Evolutionary conservation across 345 rosid species (phyloP).

Genomic region (Gynandropsis gynandra): DNA sequence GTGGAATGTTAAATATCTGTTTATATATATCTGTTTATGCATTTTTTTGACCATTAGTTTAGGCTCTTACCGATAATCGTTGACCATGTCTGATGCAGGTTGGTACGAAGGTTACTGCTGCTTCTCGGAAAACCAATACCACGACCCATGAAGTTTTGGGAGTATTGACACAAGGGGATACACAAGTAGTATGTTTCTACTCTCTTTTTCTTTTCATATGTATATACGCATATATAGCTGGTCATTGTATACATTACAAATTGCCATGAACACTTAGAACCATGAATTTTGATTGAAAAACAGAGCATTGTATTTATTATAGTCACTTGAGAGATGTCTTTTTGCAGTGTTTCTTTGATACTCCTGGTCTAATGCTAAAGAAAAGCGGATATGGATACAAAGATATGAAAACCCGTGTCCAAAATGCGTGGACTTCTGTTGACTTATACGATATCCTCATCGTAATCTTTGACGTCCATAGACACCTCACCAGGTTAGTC

Average conservation of each 20-base stretch:
- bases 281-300: too few relatives aligned
- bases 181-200: constrained; percentile 62
- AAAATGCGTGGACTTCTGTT: constrained; percentile 77
- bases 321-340: neutral
- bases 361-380: constrained; percentile 75
- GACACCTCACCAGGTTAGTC: constrained; percentile 77
- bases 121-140: constrained; percentile 92
- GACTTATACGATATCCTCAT: constrained; percentile 74
- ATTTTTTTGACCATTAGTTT: too few relatives aligned
- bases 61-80: neutral
- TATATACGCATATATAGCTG: neutral
- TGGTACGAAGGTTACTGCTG: constrained; percentile 91
- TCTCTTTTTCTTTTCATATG: neutral
- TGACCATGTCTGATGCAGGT: constrained; percentile 36
- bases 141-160: constrained; percentile 92
- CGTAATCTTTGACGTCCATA: constrained; percentile 83
- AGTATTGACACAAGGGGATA: constrained; percentile 70
- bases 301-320: too few relatives aligned
- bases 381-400: constrained; percentile 58
- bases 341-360: constrained; percentile 84
- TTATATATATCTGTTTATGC: too few relatives aligned
- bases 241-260: neutral
- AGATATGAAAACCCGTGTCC: constrained; percentile 72
- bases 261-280: neutral
- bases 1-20: too few relatives aligned